Percentiles rank a stretch among this genome's conserved stretches.
Evolutionary conservation across 768 basidiomycete species (phyloP).

Genomic region (Strobilomyces confusus): DNA sequence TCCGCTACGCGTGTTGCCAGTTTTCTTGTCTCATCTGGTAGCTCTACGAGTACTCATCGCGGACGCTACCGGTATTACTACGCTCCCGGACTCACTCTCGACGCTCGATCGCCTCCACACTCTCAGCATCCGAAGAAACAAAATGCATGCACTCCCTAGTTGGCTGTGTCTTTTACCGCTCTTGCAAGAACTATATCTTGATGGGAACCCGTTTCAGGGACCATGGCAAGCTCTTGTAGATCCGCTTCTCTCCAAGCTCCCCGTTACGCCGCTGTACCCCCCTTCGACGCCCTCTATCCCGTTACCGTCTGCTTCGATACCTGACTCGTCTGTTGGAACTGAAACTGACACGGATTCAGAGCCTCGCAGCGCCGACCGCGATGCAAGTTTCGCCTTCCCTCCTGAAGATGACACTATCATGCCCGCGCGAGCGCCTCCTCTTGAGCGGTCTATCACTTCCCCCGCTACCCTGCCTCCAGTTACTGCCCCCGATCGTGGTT

Average conservation of each 20-base stretch:
- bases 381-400: slow-evolving; percentile 24
- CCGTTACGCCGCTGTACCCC: slow-evolving; percentile 59
- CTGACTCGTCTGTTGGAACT: slow-evolving; percentile 41
- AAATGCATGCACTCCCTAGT: slow-evolving; percentile 82
- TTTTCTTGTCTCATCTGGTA: slow-evolving; percentile 73
- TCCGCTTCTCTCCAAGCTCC: slow-evolving; percentile 67
- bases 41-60: slow-evolving; percentile 86
- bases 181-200: slow-evolving; percentile 86
- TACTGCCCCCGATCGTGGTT: slow-evolving; percentile 36
- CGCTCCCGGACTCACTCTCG: slow-evolving; percentile 70
- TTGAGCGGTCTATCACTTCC: slow-evolving; percentile 50
- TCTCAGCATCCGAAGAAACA: slow-evolving; percentile 84
- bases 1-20: slow-evolving; percentile 85
- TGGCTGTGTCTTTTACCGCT: slow-evolving; percentile 90
- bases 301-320: slow-evolving; percentile 43
- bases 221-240: slow-evolving; percentile 90
- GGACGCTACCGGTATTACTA: slow-evolving; percentile 81
- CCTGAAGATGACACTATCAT: slow-evolving; percentile 73
- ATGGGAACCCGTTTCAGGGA: slow-evolving; percentile 93
- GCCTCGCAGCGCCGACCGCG: slow-evolving; percentile 38
- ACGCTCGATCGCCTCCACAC: slow-evolving; percentile 82
- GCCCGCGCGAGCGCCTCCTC: slow-evolving; percentile 51
- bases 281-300: slow-evolving; percentile 62
- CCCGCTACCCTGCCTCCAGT: slow-evolving; percentile 35
- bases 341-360: slow-evolving; percentile 57